Percentiles rank a stretch among this genome's conserved stretches.
Conservation (phyloP, 345 rosid species). For the Eucalyptus caleyi region DNA sequence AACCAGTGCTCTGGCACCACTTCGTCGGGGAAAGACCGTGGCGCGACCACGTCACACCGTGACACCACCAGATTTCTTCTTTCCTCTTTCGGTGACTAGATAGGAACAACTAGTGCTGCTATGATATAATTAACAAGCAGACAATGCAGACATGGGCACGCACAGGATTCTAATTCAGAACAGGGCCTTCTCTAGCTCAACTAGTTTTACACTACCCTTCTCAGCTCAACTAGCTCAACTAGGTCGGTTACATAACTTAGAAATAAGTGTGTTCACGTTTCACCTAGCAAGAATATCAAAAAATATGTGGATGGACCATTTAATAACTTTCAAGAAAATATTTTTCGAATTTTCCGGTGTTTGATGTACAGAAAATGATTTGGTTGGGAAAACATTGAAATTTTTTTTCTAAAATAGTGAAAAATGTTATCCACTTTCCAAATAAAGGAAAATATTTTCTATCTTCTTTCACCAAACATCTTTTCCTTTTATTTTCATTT, state of each 20-base stretch:
- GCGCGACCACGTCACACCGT: not conserved
- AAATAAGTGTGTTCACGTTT: not conserved
- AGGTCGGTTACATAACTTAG: not conserved
- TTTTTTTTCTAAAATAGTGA: accelerated
- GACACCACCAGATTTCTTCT: not conserved
- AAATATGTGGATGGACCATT: not conserved
- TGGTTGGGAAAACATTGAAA: too few relatives aligned
- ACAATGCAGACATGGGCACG: not conserved
- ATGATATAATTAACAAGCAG: not conserved
- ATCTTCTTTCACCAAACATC: too few relatives aligned
- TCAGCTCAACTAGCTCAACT: too few relatives aligned
- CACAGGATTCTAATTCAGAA: not conserved
- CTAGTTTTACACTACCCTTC: not conserved
- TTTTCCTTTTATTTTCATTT: too few relatives aligned
- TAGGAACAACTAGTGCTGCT: not conserved
- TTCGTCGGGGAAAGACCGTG: not conserved
- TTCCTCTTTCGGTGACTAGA: not conserved
- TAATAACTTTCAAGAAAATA: accelerated
- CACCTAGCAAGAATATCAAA: not conserved
- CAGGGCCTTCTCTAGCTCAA: not conserved
- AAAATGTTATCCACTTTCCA: too few relatives aligned
- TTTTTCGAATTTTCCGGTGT: accelerated
- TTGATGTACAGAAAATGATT: too few relatives aligned
- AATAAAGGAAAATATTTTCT: too few relatives aligned
- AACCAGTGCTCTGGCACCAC: not conserved